phyloP scores from a whole-genome alignment of 352 stramenopile genomes.

The Phytophthora tentaculata region DNA sequence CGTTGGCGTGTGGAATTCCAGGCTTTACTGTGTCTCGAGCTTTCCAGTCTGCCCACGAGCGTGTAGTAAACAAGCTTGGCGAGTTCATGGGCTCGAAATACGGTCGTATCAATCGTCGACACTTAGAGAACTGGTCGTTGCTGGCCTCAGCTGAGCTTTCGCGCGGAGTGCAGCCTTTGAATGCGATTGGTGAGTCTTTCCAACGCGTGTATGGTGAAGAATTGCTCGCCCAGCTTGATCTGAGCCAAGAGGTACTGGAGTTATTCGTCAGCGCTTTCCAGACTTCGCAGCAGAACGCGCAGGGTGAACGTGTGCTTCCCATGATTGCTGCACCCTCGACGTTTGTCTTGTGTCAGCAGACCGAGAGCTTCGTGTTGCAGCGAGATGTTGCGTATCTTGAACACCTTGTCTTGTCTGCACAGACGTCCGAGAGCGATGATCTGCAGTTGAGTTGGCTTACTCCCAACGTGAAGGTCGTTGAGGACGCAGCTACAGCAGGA shows the following conservation, averaged over 20 bases:
- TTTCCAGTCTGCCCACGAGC: conserved; percentile 68
- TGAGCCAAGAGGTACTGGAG: conserved; percentile 45
- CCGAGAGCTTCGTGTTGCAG: conserved; percentile 57
- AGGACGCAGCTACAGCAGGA: background rate
- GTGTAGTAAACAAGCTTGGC: conserved; percentile 44
- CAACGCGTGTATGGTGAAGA: conserved; percentile 68
- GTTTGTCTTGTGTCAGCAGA: conserved; percentile 64
- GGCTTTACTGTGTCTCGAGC: conserved; percentile 67
- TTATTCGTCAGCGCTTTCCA: conserved; percentile 49
- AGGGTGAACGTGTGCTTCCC: conserved; percentile 48
- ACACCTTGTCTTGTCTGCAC: conserved; percentile 51
- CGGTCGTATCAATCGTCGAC: conserved; percentile 65
- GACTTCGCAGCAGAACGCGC: conserved; percentile 20
- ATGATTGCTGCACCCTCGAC: conserved; percentile 45
- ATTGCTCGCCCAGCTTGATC: conserved; percentile 45
- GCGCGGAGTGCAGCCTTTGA: conserved; percentile 49
- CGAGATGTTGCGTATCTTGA: conserved; percentile 72
- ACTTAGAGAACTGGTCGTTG: conserved; percentile 82
- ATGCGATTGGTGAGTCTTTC: conserved; percentile 64
- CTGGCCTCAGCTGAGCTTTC: conserved; percentile 70
- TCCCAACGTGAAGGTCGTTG: conserved; percentile 15
- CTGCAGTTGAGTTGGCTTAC: conserved; percentile 43
- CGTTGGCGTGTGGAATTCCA: conserved; percentile 61
- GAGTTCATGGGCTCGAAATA: conserved; percentile 33
- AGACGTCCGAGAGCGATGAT: conserved; percentile 22